Evolutionary conservation across 2,329 filamentous ascomycete species (phyloP), one percentile per base, ranked within the genome.

Genomic region (Thelonectria discophora): DNA sequence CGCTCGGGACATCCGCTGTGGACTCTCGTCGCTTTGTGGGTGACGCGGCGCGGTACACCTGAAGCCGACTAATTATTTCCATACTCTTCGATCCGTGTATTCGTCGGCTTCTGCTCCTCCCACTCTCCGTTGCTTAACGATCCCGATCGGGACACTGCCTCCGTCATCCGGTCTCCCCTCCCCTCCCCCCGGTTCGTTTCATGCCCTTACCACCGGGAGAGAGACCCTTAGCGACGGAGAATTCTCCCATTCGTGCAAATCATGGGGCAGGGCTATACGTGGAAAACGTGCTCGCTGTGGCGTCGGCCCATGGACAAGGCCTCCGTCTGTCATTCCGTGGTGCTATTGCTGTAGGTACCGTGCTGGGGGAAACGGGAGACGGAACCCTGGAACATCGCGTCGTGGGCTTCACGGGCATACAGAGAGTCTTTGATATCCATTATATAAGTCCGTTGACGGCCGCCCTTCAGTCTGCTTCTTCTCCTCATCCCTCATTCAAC

Each of bases 221-320:
- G 6, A 48, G 55, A 45, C 47, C 42, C n/a, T 18, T 30, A 9
- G 5, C 2, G 5, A 47, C 66, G 68, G 68, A 66, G 66, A 70
- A 70, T 60, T 66, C 39, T 69, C 37, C 45, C 32, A 69, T 70
- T 70, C 62, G 68, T 70, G 68, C 58, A 60, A 60, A 21, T 18
- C 42, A 5, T 40, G 21, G 21, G 2, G n/a, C 39, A 15, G 9
- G 39, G 9, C 42, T 18, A 48, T 43, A 37, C 34, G 43, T 27
- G 42, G 21, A 13, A 21, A 34, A 15, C 51, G 34, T 13, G 20
- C 34, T 50, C 39, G 20, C 6, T 24, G 21, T 24, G 21, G 21
- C 6, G 21, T 24, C 21, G 21, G 6, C 21, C 21, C 21, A 24
- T 24, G 21, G 21, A 24, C 21, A 24, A 4, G 21, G 21, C 34